Base-by-base conservation (phyloP, 257 asterid species). In the Vinca minor region DNA sequence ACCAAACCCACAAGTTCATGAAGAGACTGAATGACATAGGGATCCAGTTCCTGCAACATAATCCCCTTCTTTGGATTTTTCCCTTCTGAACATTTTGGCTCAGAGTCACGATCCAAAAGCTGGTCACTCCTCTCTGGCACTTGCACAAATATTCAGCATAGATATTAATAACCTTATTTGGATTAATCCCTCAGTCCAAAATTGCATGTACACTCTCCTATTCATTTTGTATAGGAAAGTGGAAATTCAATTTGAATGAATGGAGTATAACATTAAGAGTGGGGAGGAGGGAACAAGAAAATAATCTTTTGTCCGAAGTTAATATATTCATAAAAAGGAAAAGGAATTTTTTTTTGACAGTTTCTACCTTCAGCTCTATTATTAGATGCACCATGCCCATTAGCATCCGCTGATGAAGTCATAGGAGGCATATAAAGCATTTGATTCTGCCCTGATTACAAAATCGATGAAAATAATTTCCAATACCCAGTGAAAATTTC, bases 1-100 rank as follows among this genome's bases (percentile, higher is more conserved):
- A 89, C 83, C 74, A 89, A 81, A 29, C 85, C 82, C 70, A 89
- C 80, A 72, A 89, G 90, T 75, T 83, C 82, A 58, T 77, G 84
- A 71, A 93, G 95, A 66, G 88, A 72, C 52, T 76, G 73, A 62
- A 81, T 79, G 66, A 78, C 79, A n/a, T 70, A 54, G 29, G 88
- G 87, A 54, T 87, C 86, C 79, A 89, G 71, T 57, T 89, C 87
- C 50, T 69, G 79, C 75, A 86, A 69, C 75, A 75, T 25, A 66
- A 73, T 66, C 61, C 67, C 71, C 59, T 77, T 77, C 65, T 74
- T 78, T 59, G 38, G 68, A 68, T 69, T 65, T 42, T 68, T 73
- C 65, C 53, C 83, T 68, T 69, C 74, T 60, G 67, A 75, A 73
- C 69, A 63, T 42, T 35, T 78, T 52, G 67, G 62, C 67, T 36